phyloP scores from a whole-genome alignment of 495 filamentous ascomycete species.

The Penicillium canariense region DNA sequence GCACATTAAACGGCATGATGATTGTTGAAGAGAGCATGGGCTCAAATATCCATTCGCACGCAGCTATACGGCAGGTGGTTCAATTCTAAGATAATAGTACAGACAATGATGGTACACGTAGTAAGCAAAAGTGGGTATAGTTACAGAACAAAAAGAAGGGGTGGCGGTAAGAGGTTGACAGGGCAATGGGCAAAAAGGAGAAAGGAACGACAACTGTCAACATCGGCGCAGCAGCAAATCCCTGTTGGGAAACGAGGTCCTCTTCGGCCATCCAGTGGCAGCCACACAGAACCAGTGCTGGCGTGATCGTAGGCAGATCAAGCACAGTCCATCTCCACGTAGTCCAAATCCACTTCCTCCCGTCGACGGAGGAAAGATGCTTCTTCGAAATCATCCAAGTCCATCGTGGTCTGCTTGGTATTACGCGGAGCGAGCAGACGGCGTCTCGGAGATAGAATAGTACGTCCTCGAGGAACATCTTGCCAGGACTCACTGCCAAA shows the following conservation, averaged over 20 bases:
- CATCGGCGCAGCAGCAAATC: not conserved
- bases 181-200: not conserved
- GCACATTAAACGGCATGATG: not conserved
- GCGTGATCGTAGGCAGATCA: slow-evolving; percentile 4
- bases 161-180: not conserved
- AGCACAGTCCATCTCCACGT: slow-evolving; percentile 25
- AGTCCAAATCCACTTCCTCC: slow-evolving; percentile 46
- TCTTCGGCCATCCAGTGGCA: slow-evolving; percentile 10
- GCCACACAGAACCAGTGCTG: not conserved
- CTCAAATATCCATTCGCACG: not conserved
- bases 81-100: slow-evolving; percentile 8
- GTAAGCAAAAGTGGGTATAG: slow-evolving; percentile 17
- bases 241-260: not conserved
- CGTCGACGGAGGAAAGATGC: slow-evolving; percentile 40
- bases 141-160: slow-evolving; percentile 2
- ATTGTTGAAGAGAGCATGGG: not conserved
- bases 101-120: slow-evolving; percentile 3
- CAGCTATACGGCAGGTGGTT: slow-evolving; percentile 4
- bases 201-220: not conserved
- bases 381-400: slow-evolving; percentile 46
- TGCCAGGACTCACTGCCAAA: slow-evolving; percentile 4
- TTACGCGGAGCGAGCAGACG: slow-evolving; percentile 22
- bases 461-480: slow-evolving; percentile 16
- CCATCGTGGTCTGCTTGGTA: slow-evolving; percentile 21
- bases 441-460: slow-evolving; percentile 38